These are phyloP conservation scores for Colletotrichum eleusines DNA, from an alignment of 2,329 filamentous ascomycete genomes.

Conservation along the genomic window DNA sequence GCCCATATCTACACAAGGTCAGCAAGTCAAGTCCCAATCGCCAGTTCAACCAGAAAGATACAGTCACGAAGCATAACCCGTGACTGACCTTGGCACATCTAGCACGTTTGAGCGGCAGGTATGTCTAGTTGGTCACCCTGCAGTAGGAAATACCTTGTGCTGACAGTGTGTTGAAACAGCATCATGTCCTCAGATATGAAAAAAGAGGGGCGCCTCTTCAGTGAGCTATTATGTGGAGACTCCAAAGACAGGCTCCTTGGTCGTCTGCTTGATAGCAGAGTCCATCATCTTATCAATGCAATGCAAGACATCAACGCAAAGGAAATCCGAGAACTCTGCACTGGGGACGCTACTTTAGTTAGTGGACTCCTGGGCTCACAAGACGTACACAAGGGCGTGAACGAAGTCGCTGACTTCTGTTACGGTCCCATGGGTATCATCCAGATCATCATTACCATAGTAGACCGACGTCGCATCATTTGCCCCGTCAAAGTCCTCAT, in stretches of 20 bases:
- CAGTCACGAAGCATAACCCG: not conserved
- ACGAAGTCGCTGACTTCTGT: not conserved
- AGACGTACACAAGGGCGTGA: not conserved
- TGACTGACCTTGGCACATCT: not conserved
- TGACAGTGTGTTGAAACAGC: not conserved
- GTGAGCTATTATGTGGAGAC: not conserved
- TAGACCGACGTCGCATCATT: not conserved
- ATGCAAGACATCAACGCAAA: accelerated
- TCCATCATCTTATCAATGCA: not conserved
- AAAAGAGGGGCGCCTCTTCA: not conserved
- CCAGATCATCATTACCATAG: not conserved
- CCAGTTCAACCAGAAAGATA: not conserved
- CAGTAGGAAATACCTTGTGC: not conserved
- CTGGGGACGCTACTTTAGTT: not conserved
- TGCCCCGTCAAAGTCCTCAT: not conserved
- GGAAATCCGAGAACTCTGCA: not conserved
- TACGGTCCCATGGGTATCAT: accelerated
- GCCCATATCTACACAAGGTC: not conserved
- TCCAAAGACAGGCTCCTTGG: not conserved
- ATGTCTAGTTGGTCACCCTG: not conserved
- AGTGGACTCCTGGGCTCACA: accelerated
- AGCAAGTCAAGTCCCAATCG: not conserved
- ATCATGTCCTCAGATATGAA: not conserved
- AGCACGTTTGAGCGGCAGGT: not conserved
- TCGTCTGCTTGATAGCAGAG: not conserved